These are phyloP conservation scores for Hippophae gyantsensis DNA, from an alignment of 306 rosid species.

Conservation along the genomic window DNA sequence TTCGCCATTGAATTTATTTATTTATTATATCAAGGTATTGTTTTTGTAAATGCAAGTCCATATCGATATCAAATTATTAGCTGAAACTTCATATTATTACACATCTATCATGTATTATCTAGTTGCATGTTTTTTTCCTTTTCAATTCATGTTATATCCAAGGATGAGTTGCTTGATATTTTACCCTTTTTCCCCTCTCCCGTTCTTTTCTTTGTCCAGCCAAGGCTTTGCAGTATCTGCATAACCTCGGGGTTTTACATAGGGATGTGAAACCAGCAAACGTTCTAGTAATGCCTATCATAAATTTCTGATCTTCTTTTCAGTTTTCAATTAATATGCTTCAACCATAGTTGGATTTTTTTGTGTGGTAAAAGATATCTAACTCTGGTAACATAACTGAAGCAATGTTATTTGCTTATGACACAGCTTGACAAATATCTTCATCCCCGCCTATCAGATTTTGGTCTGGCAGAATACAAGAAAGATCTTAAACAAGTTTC, in stretches of 20 bases:
- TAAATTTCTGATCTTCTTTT: slow-evolving; percentile 20
- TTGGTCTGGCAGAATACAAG: slow-evolving; percentile 83
- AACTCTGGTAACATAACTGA: slow-evolving; percentile 5
- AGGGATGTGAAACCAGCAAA: slow-evolving; percentile 98
- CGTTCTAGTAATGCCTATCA: slow-evolving; percentile 60
- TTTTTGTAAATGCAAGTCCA: not conserved
- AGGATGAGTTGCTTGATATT: slow-evolving; percentile 2
- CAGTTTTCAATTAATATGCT: slow-evolving; percentile 1
- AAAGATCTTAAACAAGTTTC: slow-evolving; percentile 53
- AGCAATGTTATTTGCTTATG: slow-evolving; percentile 8
- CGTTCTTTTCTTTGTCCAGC: slow-evolving; percentile 51
- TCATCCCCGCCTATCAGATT: slow-evolving; percentile 72
- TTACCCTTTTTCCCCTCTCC: slow-evolving; percentile 13
- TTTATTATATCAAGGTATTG: not conserved
- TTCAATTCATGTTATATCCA: not conserved
- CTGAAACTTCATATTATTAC: not conserved
- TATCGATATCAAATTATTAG: not conserved
- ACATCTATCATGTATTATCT: too few species aligned
- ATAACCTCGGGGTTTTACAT: slow-evolving; percentile 80
- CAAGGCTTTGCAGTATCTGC: slow-evolving; percentile 77
- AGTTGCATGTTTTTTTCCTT: not conserved
- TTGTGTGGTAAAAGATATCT: not conserved
- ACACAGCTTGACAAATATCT: slow-evolving; percentile 73
- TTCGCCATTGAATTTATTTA: not conserved
- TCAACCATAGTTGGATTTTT: not conserved